Evolutionary conservation across 2,329 filamentous ascomycete genomes (phyloP), one percentile per base, ranked within the genome.

Genomic region (Cercospora sp.): DNA sequence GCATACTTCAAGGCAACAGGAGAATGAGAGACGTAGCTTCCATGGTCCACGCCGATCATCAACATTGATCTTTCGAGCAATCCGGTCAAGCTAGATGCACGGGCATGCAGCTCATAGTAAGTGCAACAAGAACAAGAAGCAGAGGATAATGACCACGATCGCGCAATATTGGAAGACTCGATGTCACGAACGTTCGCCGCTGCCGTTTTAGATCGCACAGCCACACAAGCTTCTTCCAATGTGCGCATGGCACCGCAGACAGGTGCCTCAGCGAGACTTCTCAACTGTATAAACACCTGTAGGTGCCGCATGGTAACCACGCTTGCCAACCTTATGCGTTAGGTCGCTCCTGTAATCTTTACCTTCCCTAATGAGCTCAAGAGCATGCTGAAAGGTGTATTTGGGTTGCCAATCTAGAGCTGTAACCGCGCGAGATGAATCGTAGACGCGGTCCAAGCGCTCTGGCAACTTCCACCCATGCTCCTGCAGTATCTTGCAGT

Each of bases 281-380:
- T 53, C 60, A 12, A 55, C 13, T 20, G 70, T 72, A 53, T 69
- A 71, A 13, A 72, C 66, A 3, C 69, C 68, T 1, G 70, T 72
- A 10, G 70, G 70, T 3, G 40, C 20, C 23, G 66, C 68, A 51
- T 72, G 70, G 23, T 72, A 72, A 8, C 70, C 68, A 12, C 70
- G 64, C 40, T 70, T 69, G 5, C 70, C 70, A 16, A 70, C 65
- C 16, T 42, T 42, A 26, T 33, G 59, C 1, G 68, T 64, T 40
- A 72, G 48, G 3, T 66, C 53, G 61, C 70, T 72, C 51, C 67
- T 63, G 65, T 69, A 71, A n/a, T 70, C 68, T 31, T 64, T 51
- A 5, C 67, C 63, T 42, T 63, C 57, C 12, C 45, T 63, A 4
- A 70, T 45, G 5, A 60, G 33, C 30, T 69, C 70, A 20, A 69